These are phyloP conservation scores for Mycena filopes DNA, from an alignment of 768 basidiomycete genomes.

Conservation along the genomic window DNA sequence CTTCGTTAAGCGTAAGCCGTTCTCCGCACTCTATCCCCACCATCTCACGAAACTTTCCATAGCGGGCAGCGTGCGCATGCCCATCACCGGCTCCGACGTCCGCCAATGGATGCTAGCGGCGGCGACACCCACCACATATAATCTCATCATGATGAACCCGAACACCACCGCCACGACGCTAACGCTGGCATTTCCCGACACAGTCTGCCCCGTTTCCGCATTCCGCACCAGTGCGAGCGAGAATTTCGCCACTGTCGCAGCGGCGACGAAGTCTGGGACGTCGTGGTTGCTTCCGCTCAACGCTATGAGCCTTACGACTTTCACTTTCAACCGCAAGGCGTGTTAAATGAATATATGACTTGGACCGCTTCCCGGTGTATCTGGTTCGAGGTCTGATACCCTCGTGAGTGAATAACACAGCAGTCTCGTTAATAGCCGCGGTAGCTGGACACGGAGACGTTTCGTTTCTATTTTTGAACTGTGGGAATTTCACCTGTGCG, in stretches of 20 bases:
- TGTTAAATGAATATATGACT: too few relatives aligned
- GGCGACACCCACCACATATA: not conserved
- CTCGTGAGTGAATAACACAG: too few relatives aligned
- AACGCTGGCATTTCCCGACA: slow-evolving; percentile 44
- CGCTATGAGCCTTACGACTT: slow-evolving; percentile 49
- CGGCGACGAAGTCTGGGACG: slow-evolving; percentile 38
- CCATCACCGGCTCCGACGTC: not conserved
- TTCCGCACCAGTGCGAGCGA: slow-evolving; percentile 34
- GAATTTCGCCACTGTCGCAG: slow-evolving; percentile 45
- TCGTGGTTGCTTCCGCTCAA: slow-evolving; percentile 44
- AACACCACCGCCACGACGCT: slow-evolving; percentile 12
- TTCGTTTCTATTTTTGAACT: too few relatives aligned
- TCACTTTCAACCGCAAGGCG: slow-evolving; percentile 37
- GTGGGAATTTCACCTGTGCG: too few relatives aligned
- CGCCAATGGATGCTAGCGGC: not conserved
- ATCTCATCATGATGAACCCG: slow-evolving; percentile 29
- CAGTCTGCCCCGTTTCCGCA: not conserved
- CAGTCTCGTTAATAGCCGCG: too few relatives aligned
- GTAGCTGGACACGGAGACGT: too few relatives aligned
- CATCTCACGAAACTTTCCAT: too few relatives aligned
- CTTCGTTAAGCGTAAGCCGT: not conserved
- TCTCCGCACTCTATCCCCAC: not conserved
- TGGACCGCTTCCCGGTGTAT: too few relatives aligned
- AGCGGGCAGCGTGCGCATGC: slow-evolving; percentile 4
- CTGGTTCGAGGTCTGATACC: too few relatives aligned